Evolutionary conservation across 1,139 yeast genomes (phyloP).

Genomic region (Geotrichum reessii): DNA sequence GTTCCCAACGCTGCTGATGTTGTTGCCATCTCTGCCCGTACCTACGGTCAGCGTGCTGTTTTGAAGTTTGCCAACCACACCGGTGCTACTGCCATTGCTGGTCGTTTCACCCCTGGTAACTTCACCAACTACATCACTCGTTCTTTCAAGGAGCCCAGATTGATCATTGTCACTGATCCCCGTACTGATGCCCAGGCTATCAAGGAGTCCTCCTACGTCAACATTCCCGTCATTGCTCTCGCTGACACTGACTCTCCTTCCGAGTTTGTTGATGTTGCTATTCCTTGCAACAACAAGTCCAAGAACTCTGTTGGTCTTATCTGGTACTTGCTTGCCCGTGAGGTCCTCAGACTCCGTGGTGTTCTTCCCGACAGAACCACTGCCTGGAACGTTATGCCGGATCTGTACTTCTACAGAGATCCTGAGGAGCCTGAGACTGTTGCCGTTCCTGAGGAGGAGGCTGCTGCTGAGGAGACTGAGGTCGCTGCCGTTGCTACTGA

Average conservation of each 20-base stretch:
- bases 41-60: constrained; percentile 99
- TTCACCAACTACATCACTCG: constrained; percentile 99
- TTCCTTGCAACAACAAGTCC: constrained; percentile 99
- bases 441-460: constrained; percentile 51
- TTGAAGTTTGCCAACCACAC: constrained; percentile 99
- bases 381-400: constrained; percentile 99
- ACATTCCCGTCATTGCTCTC: constrained; percentile 99
- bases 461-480: constrained; percentile 54
- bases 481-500: constrained; percentile 61
- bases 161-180: constrained; percentile 98
- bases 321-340: constrained; percentile 99
- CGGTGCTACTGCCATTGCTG: constrained; percentile 99
- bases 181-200: constrained; percentile 99
- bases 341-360: constrained; percentile 98
- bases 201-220: constrained; percentile 99
- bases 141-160: constrained; percentile 99
- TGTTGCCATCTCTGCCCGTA: constrained; percentile 98
- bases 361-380: constrained; percentile 94
- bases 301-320: constrained; percentile 99
- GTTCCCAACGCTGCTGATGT: constrained; percentile 98
- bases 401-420: constrained; percentile 99
- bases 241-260: constrained; percentile 98
- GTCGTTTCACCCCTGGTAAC: constrained; percentile 99
- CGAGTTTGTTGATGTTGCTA: constrained; percentile 98
- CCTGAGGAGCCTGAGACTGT: constrained; percentile 97